Conservation (phyloP, 2,329 filamentous ascomycete genomes). For the Penicillium griseofulvum region DNA sequence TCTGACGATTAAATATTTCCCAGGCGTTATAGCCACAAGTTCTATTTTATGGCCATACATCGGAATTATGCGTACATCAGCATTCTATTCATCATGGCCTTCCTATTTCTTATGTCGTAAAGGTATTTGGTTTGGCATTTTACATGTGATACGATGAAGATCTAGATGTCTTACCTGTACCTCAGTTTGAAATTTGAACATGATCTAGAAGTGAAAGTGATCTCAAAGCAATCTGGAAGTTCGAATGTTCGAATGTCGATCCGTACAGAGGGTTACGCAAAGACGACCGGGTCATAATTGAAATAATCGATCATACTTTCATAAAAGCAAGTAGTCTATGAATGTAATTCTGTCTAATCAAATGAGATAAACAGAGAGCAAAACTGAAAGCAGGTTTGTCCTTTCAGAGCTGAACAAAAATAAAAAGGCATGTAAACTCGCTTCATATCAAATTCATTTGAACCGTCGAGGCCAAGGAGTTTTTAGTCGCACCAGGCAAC, state of each 20-base stretch:
- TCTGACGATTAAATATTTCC: background rate
- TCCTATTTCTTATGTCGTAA: too few species aligned
- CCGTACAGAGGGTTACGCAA: background rate
- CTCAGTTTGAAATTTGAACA: too few species aligned
- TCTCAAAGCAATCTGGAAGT: background rate
- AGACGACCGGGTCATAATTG: background rate
- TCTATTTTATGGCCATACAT: too few species aligned
- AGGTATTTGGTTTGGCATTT: too few species aligned
- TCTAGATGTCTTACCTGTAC: background rate
- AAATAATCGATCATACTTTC: background rate
- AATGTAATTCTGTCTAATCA: background rate
- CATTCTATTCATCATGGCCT: too few species aligned
- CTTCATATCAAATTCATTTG: slow-evolving; percentile 1
- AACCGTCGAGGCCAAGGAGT: background rate
- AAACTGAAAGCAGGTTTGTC: background rate
- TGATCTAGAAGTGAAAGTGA: background rate
- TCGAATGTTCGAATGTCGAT: too few species aligned
- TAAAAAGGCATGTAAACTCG: background rate
- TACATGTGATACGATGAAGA: too few species aligned
- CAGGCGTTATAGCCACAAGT: background rate
- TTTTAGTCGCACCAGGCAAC: background rate
- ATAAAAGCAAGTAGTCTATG: background rate
- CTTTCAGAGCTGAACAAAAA: background rate
- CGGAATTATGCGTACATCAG: too few species aligned
- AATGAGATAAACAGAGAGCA: background rate